Evolutionary conservation across 768 basidiomycete genomes (phyloP), one percentile per base, ranked within the genome.

Genomic region (Piloderma croceum): DNA sequence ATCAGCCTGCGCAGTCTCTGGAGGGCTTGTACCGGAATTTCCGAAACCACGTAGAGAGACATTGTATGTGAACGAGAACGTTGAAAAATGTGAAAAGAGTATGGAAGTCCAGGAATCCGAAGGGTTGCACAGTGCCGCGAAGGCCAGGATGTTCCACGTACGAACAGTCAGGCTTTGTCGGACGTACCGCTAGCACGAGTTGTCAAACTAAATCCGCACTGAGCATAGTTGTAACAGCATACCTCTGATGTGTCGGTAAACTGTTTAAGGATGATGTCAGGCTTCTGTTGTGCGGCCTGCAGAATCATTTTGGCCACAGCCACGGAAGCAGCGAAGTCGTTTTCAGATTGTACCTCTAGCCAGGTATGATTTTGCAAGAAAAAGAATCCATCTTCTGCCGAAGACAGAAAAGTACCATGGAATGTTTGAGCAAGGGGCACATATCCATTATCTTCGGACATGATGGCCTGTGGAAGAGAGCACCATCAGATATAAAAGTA

Each of bases 71-170:
- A 49, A 44, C 11, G 71, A 63, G 51, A 84, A 86, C 9, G 60
- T 56, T 7, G 65, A 44, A 24, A 87, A 67, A 44, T 79, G 67
- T 11, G 62, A 52, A 46, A 78, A 69, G 12, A 89, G 53, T 22
- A 69, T 54, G 7, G 50, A 44, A 38, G 45, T 61, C 58, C 56
- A 74, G 47, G 43, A 66, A 29, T 54, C 52, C 10, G 56, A 61
- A 21, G 53, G 52, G 43, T 65, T 68, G 45, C 68, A 58, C 25
- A 87, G 59, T 0, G 75, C 75, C 1, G 73, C 69, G 13, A 86
- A 58, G 0, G 72, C 58, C 15, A 89, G 54, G 24, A 82, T 56
- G 51, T 81, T 84, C 85, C 85, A 89, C 3, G 74, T 64, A 12
- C 79, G 74, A 3, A 83, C 62, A 24, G 61, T 60, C 19, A 70